Evolutionary conservation across 2,329 filamentous ascomycete genomes (phyloP).

Genomic region (Aureobasidium zeae): DNA sequence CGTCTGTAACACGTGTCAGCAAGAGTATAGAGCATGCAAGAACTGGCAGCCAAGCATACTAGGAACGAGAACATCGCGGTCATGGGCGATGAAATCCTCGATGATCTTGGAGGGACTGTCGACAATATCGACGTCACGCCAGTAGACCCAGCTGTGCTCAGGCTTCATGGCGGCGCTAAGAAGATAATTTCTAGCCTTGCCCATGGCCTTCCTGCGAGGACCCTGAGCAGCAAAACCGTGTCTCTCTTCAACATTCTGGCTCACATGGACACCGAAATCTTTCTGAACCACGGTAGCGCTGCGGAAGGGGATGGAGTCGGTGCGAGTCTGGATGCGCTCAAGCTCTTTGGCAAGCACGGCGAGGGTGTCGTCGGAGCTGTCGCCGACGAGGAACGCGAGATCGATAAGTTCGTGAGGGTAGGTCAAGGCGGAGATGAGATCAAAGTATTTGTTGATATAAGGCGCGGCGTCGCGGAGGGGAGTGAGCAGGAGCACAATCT

Average conservation of each 20-base stretch:
- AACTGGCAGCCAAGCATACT: slow-evolving; percentile 51
- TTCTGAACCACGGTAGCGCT: slow-evolving; percentile 83
- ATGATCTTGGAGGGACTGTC: slow-evolving; percentile 81
- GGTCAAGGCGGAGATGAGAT: slow-evolving; percentile 77
- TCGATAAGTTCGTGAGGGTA: slow-evolving; percentile 96
- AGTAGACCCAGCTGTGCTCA: slow-evolving; percentile 97
- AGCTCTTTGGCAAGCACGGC: slow-evolving; percentile 78
- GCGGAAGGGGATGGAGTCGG: slow-evolving; percentile 71
- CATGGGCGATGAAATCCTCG: slow-evolving; percentile 90
- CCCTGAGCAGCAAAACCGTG: slow-evolving; percentile 83
- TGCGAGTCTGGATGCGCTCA: slow-evolving; percentile 71
- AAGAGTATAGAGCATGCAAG: neutral
- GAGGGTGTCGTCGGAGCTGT: slow-evolving; percentile 83
- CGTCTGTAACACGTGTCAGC: slow-evolving; percentile 47
- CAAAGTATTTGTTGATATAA: slow-evolving; percentile 83
- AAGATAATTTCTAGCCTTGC: slow-evolving; percentile 82
- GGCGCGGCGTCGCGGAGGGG: slow-evolving; percentile 81
- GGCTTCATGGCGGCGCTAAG: slow-evolving; percentile 75
- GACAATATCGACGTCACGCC: slow-evolving; percentile 93
- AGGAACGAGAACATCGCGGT: slow-evolving; percentile 85
- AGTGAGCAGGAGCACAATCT: slow-evolving; percentile 84
- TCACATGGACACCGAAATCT: slow-evolving; percentile 69
- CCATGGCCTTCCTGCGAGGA: slow-evolving; percentile 83
- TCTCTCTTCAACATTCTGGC: slow-evolving; percentile 71
- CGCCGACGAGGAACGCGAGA: slow-evolving; percentile 85